Base-by-base conservation (phyloP, 1,284 basidiomycete species). In the Rhodotorula sp. region DNA sequence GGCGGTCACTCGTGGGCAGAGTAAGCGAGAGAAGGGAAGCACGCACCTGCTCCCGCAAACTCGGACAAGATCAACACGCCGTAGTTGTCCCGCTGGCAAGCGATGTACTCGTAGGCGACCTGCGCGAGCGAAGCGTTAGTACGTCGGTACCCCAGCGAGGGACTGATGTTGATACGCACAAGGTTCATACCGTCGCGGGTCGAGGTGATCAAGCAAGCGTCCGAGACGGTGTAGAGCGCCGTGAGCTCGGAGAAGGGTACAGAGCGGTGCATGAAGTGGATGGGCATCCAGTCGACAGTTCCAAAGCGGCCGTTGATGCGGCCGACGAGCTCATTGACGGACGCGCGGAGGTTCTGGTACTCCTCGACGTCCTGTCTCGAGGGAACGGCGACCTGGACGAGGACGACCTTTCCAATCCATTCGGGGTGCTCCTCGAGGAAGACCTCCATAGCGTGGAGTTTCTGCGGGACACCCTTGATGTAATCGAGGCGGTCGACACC, bases 101-200 rank as follows among this genome's bases (percentile, higher is more conserved):
- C 94, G 77, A 98, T 90, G 81, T 99, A 99, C 81, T 99, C 96
- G 82, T 99, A 99, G 16, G 94, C 96, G n/a, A 98, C 93, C 93
- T 94, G 74, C 50, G 62, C 44, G 8, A n/a, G n/a, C n/a, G n/a
- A n/a, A n/a, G n/a, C n/a, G n/a, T n/a, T n/a, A n/a, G n/a, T n/a
- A n/a, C n/a, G n/a, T n/a, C n/a, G n/a, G n/a, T n/a, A n/a, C n/a
- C n/a, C n/a, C n/a, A n/a, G n/a, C n/a, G 30, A 31, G 47, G 37
- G 37, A 34, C 28, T 30, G 48, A 20, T 20, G 51, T 24, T 10
- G 31, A 2, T 26, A 75, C 89, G 77, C 77, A 94, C 94, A 78
- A 99, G 83, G 81, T 99, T 99, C 96, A 99, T 99, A 55, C 95
- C 95, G 78, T 99, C 95, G 56, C 95, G 84, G 13, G 96, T 99